Percentiles rank a stretch among this genome's conserved stretches.
These are phyloP conservation scores for Mycena sp. DNA, from an alignment of 1,284 basidiomycete species.

Conservation along the genomic window DNA sequence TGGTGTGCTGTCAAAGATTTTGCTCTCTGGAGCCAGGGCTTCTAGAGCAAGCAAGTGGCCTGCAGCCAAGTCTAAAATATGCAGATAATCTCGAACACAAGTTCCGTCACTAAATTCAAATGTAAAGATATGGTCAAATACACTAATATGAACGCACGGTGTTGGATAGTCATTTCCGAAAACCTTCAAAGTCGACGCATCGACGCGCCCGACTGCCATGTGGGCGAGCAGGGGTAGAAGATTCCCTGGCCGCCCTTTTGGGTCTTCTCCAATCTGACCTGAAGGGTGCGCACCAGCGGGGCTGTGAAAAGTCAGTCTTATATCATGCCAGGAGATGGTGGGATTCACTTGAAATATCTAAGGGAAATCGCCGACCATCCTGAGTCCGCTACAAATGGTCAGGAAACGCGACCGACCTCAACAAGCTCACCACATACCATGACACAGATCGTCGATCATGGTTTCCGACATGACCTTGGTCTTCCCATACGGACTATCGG, in stretches of 20 bases:
- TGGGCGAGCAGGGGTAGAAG: conserved; percentile 94
- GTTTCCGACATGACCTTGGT: conserved; percentile 96
- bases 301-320: conserved; percentile 51
- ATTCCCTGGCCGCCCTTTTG: conserved; percentile 94
- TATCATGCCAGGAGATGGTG: neutral
- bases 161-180: conserved; percentile 99
- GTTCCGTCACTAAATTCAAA: conserved; percentile 81
- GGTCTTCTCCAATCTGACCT: conserved; percentile 96
- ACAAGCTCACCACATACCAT: conserved; percentile 58
- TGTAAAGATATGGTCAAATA: neutral
- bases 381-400: conserved; percentile 63
- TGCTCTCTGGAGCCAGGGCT: conserved; percentile 76
- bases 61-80: conserved; percentile 94
- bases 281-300: conserved; percentile 98
- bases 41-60: conserved; percentile 95
- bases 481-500: conserved; percentile 94
- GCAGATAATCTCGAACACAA: conserved; percentile 97
- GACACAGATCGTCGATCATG: conserved; percentile 90
- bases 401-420: conserved; percentile 7
- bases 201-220: conserved; percentile 93
- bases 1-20: conserved; percentile 60
- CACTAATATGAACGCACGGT: conserved; percentile 58
- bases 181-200: conserved; percentile 85
- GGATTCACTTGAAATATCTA: conserved; percentile 92
- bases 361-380: conserved; percentile 84